Evolutionary conservation across 495 filamentous ascomycete genomes (phyloP), one percentile per base, ranked within the genome.

Genomic region (Talaromyces liani): DNA sequence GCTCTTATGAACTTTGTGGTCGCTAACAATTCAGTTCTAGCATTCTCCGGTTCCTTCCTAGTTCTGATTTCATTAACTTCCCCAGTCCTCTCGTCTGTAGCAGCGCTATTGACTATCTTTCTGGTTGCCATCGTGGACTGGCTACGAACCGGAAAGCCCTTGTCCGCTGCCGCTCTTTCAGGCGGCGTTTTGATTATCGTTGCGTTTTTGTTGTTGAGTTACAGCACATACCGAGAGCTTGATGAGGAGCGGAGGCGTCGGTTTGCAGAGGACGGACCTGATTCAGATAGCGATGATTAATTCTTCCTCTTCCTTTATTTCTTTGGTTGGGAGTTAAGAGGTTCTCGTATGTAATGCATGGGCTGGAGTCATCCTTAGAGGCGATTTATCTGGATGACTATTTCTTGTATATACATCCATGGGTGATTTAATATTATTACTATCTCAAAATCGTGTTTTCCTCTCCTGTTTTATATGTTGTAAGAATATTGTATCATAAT

Each of bases 41-140:
- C 79, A 22, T 98, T 98, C 74, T 91, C 92, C 12, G 94, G 94
- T n/a, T 89, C 87, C 29, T 98, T 98, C 77, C 80, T 98, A 16
- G 88, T 95, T 24, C 82, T 98, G 18, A 98, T 98, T 63, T 90
- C 86, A 9, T 82, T 98, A 9, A 98, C 94, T 3, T 92, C 88
- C 18, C 94, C 94, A 4, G 94, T 98, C 7, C 80, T 98, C 5
- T 92, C 88, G 62, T 92, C 88, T 16, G 94, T 98, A 7, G 94
- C 94, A 5, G 91, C 92, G 5, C 82, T 98, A 49, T 82, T 98
- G 29, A 98, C 94, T 16, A 98, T 98, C 66, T 97, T 98, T 80
- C 83, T 97, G 59, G 93, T 98, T 2, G 93, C 93, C 0, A 81
- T 97, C 41, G 89, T 88, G 36, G 94, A 98, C 72, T 96, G 93